Conservation (phyloP, 1,284 basidiomycete species). For the Ganoderma lingzhi region DNA sequence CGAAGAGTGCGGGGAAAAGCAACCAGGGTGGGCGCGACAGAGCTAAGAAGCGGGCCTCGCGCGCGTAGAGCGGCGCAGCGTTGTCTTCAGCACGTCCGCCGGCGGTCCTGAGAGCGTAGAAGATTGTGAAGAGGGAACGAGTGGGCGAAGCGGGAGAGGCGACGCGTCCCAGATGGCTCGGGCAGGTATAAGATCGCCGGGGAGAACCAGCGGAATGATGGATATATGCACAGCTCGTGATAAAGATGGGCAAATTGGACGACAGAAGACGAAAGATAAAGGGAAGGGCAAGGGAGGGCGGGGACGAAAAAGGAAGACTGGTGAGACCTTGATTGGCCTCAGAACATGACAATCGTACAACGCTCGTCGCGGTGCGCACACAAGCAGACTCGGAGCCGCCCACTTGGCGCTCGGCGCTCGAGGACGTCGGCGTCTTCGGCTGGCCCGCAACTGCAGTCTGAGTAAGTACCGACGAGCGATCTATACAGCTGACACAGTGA, state of each 20-base stretch:
- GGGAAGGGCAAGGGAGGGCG: constrained; percentile 1
- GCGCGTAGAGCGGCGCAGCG: not conserved
- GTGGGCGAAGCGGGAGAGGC: not conserved
- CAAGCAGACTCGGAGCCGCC: constrained; percentile 6
- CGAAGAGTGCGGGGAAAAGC: constrained; percentile 17
- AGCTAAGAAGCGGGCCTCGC: constrained; percentile 8
- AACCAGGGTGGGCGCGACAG: constrained; percentile 12
- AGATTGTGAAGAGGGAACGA: not conserved
- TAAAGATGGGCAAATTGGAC: constrained; percentile 20
- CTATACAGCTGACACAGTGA: not conserved
- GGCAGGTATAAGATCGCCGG: constrained; percentile 14
- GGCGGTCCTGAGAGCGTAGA: constrained; percentile 1
- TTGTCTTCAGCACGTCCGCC: not conserved
- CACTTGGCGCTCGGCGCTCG: constrained; percentile 2
- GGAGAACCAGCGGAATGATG: constrained; percentile 13
- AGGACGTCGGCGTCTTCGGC: not conserved
- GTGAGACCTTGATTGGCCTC: constrained; percentile 10
- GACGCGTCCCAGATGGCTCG: constrained; percentile 14
- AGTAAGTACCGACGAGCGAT: not conserved
- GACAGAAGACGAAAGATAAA: not conserved
- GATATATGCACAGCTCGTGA: constrained; percentile 27
- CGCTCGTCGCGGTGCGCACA: constrained; percentile 1
- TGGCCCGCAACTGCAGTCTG: not conserved
- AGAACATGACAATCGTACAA: constrained; percentile 29
- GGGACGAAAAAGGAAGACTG: constrained; percentile 6